phyloP scores from a whole-genome alignment of 768 basidiomycete genomes.

The Lanmaoa rubissima region DNA sequence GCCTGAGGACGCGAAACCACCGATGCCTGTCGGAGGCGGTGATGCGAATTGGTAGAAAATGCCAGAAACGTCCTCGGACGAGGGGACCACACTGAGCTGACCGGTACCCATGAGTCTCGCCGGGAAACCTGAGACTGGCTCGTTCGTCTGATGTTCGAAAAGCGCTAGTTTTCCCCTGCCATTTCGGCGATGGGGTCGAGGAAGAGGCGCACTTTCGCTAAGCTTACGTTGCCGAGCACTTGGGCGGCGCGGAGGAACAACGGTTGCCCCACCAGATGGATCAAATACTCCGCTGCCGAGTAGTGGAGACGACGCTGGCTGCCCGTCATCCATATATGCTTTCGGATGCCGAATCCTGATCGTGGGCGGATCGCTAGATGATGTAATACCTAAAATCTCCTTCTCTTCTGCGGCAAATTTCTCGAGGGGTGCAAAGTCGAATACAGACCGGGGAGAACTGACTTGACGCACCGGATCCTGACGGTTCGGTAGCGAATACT shows the following conservation, averaged over 20 bases:
- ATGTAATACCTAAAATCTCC: slow-evolving; percentile 54
- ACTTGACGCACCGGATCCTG: slow-evolving; percentile 51
- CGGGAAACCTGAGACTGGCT: slow-evolving; percentile 48
- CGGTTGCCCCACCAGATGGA: slow-evolving; percentile 7
- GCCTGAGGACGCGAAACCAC: slow-evolving; percentile 45
- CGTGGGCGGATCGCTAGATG: slow-evolving; percentile 34
- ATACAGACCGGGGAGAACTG: slow-evolving; percentile 52
- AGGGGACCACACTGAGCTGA: slow-evolving; percentile 41
- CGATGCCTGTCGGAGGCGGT: slow-evolving; percentile 10
- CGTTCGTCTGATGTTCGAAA: slow-evolving; percentile 66
- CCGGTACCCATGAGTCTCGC: slow-evolving; percentile 30
- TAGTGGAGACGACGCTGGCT: background rate
- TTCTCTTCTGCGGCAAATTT: slow-evolving; percentile 73
- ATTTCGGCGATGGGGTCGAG: slow-evolving; percentile 56
- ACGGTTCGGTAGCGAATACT: slow-evolving; percentile 26
- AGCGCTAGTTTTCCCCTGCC: slow-evolving; percentile 85
- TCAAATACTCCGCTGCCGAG: slow-evolving; percentile 8
- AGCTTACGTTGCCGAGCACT: slow-evolving; percentile 77
- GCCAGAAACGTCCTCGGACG: slow-evolving; percentile 38
- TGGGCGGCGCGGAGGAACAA: slow-evolving; percentile 18
- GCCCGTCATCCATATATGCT: slow-evolving; percentile 8
- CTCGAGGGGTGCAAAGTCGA: slow-evolving; percentile 78
- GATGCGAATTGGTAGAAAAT: slow-evolving; percentile 13
- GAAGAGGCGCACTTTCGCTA: slow-evolving; percentile 74
- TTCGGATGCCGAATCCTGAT: slow-evolving; percentile 16